Percentiles rank a stretch among this genome's conserved stretches.
phyloP scores from a whole-genome alignment of 2,329 filamentous ascomycete species.

The Paecilomyces sp. region DNA sequence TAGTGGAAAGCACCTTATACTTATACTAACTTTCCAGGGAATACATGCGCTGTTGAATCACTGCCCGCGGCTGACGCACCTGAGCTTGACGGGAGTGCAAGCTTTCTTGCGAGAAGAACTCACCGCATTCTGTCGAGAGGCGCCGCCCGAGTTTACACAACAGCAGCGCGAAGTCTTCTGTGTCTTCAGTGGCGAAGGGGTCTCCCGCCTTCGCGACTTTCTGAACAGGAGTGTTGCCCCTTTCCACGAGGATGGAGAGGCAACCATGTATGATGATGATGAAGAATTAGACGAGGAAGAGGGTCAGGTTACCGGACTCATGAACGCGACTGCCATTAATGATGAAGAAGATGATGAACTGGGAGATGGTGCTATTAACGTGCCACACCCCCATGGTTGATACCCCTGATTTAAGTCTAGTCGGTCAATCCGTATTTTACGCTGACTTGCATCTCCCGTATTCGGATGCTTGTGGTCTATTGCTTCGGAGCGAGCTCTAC shows the following conservation, averaged over 20 bases:
- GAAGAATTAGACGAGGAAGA: conserved; percentile 38
- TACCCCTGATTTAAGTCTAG: conserved; percentile 11
- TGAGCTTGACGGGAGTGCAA: conserved; percentile 88
- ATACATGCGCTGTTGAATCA: conserved; percentile 84
- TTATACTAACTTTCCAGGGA: conserved; percentile 52
- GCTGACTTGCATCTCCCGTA: background rate
- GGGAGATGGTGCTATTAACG: conserved; percentile 19
- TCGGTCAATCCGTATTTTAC: conserved; percentile 10
- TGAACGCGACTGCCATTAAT: conserved; percentile 35
- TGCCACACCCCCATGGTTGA: conserved; percentile 26
- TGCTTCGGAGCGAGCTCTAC: background rate
- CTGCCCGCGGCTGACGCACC: conserved; percentile 85
- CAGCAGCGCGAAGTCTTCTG: conserved; percentile 95
- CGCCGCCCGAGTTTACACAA: conserved; percentile 85
- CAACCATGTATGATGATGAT: conserved; percentile 38
- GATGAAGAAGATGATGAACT: conserved; percentile 29
- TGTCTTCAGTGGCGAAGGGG: conserved; percentile 87
- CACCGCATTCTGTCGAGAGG: conserved; percentile 75
- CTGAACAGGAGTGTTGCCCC: conserved; percentile 51
- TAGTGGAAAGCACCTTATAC: conserved; percentile 6
- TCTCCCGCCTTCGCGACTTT: conserved; percentile 67
- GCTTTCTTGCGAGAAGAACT: conserved; percentile 84
- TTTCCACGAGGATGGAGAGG: conserved; percentile 26
- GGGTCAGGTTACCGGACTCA: conserved; percentile 32
- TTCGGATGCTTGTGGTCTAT: conserved; percentile 5